Percentiles rank a stretch among this genome's conserved stretches.
phyloP scores from a whole-genome alignment of 225 moss, liverwort and hornwort genomes.

The Lunularia cruciata region DNA sequence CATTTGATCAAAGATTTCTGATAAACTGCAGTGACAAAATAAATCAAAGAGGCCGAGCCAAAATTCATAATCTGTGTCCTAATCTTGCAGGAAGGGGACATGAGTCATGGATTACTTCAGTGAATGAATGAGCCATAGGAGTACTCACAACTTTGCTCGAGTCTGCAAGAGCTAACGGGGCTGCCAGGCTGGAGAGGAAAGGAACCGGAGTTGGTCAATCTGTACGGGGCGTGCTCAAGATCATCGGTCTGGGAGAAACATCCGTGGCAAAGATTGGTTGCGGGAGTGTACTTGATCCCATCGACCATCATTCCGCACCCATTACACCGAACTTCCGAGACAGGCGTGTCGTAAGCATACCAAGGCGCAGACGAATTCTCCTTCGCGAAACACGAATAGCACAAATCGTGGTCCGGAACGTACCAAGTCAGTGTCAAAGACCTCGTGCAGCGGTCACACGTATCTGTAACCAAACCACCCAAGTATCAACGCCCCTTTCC shows the following conservation, averaged over 20 bases:
- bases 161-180: slow-evolving; percentile 45
- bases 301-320: slow-evolving; percentile 46
- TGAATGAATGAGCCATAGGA: too few species aligned
- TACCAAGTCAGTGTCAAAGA: slow-evolving; percentile 45
- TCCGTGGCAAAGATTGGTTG: slow-evolving; percentile 45
- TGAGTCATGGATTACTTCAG: too few species aligned
- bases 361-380: slow-evolving; percentile 47
- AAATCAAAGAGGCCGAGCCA: too few species aligned
- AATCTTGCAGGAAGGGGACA: too few species aligned
- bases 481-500: background rate
- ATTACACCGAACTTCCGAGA: slow-evolving; percentile 44
- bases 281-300: slow-evolving; percentile 44
- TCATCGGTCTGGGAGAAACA: slow-evolving; percentile 46
- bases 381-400: slow-evolving; percentile 38
- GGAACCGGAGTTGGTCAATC: slow-evolving; percentile 38
- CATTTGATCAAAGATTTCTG: too few species aligned
- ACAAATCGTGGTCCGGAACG: slow-evolving; percentile 47
- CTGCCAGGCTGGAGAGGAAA: slow-evolving; percentile 50
- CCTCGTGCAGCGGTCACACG: slow-evolving; percentile 45
- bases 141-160: slow-evolving; percentile 47
- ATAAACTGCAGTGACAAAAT: too few species aligned
- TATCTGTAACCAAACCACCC: slow-evolving; percentile 20
- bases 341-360: slow-evolving; percentile 46
- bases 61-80: too few species aligned
- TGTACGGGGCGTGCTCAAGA: slow-evolving; percentile 43